Percentiles rank a stretch among this genome's conserved stretches.
phyloP scores from a whole-genome alignment of 257 asterid genomes.

The Gynochthodes officinalis region DNA sequence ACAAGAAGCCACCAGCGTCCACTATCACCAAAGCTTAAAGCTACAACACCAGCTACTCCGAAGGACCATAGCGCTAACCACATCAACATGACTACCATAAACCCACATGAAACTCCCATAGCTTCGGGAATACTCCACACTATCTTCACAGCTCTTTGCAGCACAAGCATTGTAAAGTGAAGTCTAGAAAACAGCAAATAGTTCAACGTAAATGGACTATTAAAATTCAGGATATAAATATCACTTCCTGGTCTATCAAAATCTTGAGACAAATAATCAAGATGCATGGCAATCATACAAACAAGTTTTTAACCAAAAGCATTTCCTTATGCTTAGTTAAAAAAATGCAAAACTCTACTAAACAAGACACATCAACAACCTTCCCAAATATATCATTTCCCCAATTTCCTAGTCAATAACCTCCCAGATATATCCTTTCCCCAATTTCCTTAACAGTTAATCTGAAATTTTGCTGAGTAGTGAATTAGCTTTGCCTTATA shows the following conservation, averaged over 20 bases:
- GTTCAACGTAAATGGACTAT: constrained; percentile 5
- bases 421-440: background rate
- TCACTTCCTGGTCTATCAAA: background rate
- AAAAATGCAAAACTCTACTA: background rate
- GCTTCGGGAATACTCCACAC: constrained; percentile 88
- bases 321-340: background rate
- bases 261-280: background rate
- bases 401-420: background rate
- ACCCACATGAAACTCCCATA: constrained; percentile 61
- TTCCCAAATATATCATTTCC: background rate
- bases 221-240: constrained; percentile 1
- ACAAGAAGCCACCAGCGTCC: constrained; percentile 99
- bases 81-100: constrained; percentile 75
- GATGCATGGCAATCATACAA: background rate
- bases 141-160: constrained; percentile 82
- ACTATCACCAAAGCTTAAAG: constrained; percentile 71
- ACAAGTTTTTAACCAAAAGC: background rate
- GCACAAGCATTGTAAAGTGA: constrained; percentile 95
- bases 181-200: constrained; percentile 47
- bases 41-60: constrained; percentile 91
- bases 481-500: background rate
- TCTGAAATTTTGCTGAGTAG: background rate
- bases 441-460: background rate
- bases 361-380: background rate
- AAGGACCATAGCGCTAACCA: constrained; percentile 96